These are phyloP conservation scores for Coniochaeta pulveracea DNA, from an alignment of 2,329 filamentous ascomycete genomes.

Conservation along the genomic window DNA sequence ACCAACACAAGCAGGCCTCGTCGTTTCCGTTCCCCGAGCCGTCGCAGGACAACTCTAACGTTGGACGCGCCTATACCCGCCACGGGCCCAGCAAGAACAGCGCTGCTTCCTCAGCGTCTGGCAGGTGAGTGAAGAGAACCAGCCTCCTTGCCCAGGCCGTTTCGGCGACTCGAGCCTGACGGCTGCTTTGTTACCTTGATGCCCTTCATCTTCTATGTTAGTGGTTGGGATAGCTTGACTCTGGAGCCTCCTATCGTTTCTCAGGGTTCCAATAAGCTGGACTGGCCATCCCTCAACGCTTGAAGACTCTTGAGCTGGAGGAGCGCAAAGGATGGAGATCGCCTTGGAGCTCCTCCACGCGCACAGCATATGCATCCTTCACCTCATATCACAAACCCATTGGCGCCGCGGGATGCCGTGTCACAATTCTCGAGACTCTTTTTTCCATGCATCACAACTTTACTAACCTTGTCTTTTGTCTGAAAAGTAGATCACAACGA, in stretches of 20 bases:
- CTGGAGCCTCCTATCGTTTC: no score
- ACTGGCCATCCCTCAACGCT: no score
- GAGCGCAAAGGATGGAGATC: no score
- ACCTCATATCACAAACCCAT: conserved; percentile 7
- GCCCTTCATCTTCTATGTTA: not conserved
- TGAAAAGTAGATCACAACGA: conserved; percentile 31
- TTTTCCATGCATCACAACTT: conserved; percentile 20
- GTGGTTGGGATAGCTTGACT: no score
- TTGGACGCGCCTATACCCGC: conserved; percentile 24
- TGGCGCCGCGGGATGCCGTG: conserved; percentile 15
- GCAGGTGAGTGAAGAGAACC: no score
- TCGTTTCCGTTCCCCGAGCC: conserved; percentile 11
- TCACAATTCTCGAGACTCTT: conserved; percentile 15
- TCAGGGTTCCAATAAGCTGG: no score
- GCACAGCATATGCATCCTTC: conserved; percentile 4
- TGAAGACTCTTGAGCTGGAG: no score
- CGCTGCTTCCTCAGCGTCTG: conserved; percentile 9
- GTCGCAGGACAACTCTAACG: conserved; percentile 33
- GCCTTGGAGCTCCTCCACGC: no score
- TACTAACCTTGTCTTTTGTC: conserved; percentile 17
- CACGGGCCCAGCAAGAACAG: conserved; percentile 14
- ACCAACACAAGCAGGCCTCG: conserved; percentile 2
- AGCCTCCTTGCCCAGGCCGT: no score
- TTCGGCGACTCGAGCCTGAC: no score
- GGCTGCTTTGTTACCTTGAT: not conserved